Evolutionary conservation across 345 rosid genomes (phyloP).

Genomic region (Salix brachista): DNA sequence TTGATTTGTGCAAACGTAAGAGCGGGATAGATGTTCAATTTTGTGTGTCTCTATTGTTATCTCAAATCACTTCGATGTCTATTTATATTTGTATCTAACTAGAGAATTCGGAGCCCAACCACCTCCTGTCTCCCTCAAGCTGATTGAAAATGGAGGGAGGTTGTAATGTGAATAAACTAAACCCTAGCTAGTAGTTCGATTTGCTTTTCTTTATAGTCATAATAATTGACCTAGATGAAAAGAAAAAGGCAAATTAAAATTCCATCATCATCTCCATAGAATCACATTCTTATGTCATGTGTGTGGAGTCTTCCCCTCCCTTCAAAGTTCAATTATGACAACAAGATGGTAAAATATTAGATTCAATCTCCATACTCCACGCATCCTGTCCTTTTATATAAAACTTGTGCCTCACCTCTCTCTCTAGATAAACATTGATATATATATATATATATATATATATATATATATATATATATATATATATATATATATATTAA

Average conservation of each 20-base stretch:
- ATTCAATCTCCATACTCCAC: conserved; percentile 16
- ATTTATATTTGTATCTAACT: not conserved
- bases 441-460: too few relatives aligned
- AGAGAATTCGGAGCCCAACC: conserved; percentile 8
- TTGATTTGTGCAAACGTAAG: too few relatives aligned
- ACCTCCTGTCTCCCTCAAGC: conserved; percentile 2
- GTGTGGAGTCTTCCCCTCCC: conserved; percentile 4
- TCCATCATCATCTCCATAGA: not conserved
- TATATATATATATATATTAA: too few relatives aligned
- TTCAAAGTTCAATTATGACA: conserved; percentile 4
- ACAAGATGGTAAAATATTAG: not conserved
- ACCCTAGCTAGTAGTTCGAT: not conserved
- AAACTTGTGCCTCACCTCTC: not conserved
- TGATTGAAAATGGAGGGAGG: conserved; percentile 1
- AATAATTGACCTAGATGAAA: conserved; percentile 10
- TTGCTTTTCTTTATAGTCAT: conserved; percentile 9
- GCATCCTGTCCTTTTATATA: conserved; percentile 11
- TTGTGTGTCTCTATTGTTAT: too few relatives aligned
- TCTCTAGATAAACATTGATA: not conserved
- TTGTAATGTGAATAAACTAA: conserved; percentile 11
- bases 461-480: too few relatives aligned
- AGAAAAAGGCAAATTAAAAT: not conserved
- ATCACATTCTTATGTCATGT: conserved; percentile 19
- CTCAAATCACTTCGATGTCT: too few relatives aligned
- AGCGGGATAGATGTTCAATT: too few relatives aligned